Base-by-base conservation (phyloP, 73 alveolate species). In the Stentor coeruleus region DNA sequence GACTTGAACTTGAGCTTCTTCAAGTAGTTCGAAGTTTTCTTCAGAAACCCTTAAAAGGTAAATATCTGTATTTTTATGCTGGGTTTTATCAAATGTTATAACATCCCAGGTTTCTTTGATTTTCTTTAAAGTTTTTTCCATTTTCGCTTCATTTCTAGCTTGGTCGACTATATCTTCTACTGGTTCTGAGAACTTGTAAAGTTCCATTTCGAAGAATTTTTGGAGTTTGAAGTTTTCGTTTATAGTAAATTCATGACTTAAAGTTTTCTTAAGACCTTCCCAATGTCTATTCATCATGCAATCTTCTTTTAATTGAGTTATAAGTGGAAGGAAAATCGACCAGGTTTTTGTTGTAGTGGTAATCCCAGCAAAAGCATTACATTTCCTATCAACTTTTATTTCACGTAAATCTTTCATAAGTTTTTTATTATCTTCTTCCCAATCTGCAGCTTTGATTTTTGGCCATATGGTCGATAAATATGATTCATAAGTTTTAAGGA, bases 131-230 rank as follows among this genome's bases (percentile, higher is more conserved):
- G 99, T 94, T 89, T 96, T 96, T 88, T 98, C 99, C 99, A 98
- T 98, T 92, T 98, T 98, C 82, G 97, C 98, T 85, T 98, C 99
- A 88, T 98, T 95, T 81, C 98, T 95, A n/a, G 99, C 99, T 90
- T 98, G 91, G 87, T 82, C 98, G 42, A 96, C 86, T 57, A 92
- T 93, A 81, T 93, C 98, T 93, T 93, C 97, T 60, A 93, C 92
- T 83, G 90, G 93, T 66, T 93, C 98, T 31, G 92, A 89, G 85
- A 77, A 92, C 26, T 93, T 96, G 84, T 91, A 94, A 42, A 93
- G 88, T 85, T 92, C 88, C 90, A 93, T 84, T 66, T 93, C 97
- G 91, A 90, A 93, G 85, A 93, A 87, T 82, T 89, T 90, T 91
- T 92, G 97, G 77, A 93, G 88, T 81, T 88, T 90, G 84, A 93